Conservation (phyloP, 768 basidiomycete species). For the Serendipita sp. region DNA sequence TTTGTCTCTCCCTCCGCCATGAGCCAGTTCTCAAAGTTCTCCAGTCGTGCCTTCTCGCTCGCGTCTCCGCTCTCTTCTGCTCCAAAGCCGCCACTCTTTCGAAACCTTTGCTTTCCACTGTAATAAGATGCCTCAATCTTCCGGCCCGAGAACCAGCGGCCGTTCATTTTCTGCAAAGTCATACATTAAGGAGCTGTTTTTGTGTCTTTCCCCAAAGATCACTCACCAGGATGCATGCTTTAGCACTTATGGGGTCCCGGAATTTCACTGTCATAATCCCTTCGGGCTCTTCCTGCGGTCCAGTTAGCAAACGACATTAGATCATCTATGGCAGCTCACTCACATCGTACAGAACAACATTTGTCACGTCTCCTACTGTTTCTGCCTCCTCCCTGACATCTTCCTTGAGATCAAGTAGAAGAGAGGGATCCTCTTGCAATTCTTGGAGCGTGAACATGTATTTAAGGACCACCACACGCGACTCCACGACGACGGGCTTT, state of each 20-base stretch:
- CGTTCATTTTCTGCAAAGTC: slow-evolving; percentile 71
- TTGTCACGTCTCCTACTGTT: slow-evolving; percentile 84
- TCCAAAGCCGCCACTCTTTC: slow-evolving; percentile 39
- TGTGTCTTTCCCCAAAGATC: not conserved
- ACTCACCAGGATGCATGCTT: slow-evolving; percentile 77
- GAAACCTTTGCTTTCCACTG: slow-evolving; percentile 67
- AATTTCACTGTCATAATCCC: slow-evolving; percentile 97
- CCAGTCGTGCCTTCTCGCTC: slow-evolving; percentile 63
- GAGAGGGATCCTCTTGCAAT: slow-evolving; percentile 66
- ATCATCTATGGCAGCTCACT: slow-evolving; percentile 25
- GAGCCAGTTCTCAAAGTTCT: slow-evolving; percentile 79
- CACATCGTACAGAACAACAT: slow-evolving; percentile 89
- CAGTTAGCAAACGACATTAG: not conserved
- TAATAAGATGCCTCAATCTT: slow-evolving; percentile 70
- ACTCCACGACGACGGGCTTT: slow-evolving; percentile 29
- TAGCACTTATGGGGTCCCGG: slow-evolving; percentile 78
- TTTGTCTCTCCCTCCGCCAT: slow-evolving; percentile 52
- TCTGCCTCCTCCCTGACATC: slow-evolving; percentile 92
- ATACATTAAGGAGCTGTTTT: not conserved
- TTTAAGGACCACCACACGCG: slow-evolving; percentile 79
- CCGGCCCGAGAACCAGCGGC: slow-evolving; percentile 77
- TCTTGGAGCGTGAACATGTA: slow-evolving; percentile 87
- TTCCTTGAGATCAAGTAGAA: slow-evolving; percentile 86
- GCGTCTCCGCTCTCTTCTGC: slow-evolving; percentile 43
- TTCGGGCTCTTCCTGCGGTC: slow-evolving; percentile 65